Base-by-base conservation (phyloP, 805 yeast genomes). In the Teunomyces lycoperdinae region DNA sequence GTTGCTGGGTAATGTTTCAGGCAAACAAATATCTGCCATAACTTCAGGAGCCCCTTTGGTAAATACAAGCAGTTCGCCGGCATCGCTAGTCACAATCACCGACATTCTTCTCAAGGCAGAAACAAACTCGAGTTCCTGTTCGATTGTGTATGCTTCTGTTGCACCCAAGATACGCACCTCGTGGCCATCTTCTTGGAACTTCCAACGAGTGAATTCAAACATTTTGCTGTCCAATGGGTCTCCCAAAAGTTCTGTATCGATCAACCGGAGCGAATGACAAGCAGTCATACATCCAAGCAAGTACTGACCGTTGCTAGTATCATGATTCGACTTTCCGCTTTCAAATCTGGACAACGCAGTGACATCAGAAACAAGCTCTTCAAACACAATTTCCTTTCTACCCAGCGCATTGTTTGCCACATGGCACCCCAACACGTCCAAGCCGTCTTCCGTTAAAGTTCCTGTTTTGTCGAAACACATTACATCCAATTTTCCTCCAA, bases 31-130 rank as follows among this genome's bases (percentile, higher is more conserved):
- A 13, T 81, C 84, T 28, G 78, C 73, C 77, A 94, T 87, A 9
- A 91, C 88, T 62, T 94, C 99, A 0, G 99, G 99, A 0, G 99
- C 99, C 43, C 99, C 99, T 62, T 94, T 94, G 9, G 94, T 89
- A 61, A 80, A 85, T 1, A 72, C 55, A 11, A 43, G 49, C 5
- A 45, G 33, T 3, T 45, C 36, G 9, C 48, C 42, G 24, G 46
- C 47, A 2, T 55, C 53, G 28, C 52, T 58, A 29, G 54, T 53
- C 3, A 58, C 62, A 44, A 92, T 64, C 0, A 90, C 97, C 44
- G 94, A 84, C 97, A 92, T 92, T 58, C 99, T 76, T 63, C 99
- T 81, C 51, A 94, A 68, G 30, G 83, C 79, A 0, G 98, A 83
- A 2, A 88, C 76, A 64, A 94, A 94, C 57, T 94, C 99, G 66